Evolutionary conservation across 345 rosid species (phyloP), one percentile per base, ranked within the genome.

Genomic region (Gossypium longicalyx): DNA sequence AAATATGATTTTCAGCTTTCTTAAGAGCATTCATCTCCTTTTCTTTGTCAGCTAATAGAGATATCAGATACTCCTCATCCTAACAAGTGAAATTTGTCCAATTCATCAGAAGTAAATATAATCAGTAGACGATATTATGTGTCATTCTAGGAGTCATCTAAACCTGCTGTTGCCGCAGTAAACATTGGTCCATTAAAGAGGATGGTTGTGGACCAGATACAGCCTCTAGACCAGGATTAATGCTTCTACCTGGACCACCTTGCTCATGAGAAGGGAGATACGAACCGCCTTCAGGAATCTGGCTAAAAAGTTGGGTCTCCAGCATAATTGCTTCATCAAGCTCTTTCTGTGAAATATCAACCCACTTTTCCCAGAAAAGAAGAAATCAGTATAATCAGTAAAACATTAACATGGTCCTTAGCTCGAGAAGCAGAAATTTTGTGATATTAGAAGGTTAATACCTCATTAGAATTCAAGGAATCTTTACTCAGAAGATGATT

Each of bases 251-350:
- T 1, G 77, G 65, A 51, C 43, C 73, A 56, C 62, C 53, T 34
- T 61, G 77, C 41, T 43, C 22, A 49, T 44, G 65, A 44, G 66
- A 74, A 61, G 58, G 25, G 67, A 12, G 68, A 73, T 52, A 43
- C 12, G 87, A 80, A 74, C 80, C 41, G 47, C 69, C 84, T 57
- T 69, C 81, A 51, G 84, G 49, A 79, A 54, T 77, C 82, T 82
- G 81, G 81, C 84, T 78, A 74, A 91, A 89, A 70, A 82, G 79
- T 74, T 90, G 86, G 29, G 80, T 80, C 85, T 91, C 97, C 71
- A 91, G 81, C 83, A 83, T 77, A 61, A 86, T 75, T 45, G 93
- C 93, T 75, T 89, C 90, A 7, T 87, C 85, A 78, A 86, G 88
- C 79, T 91, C 93, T 76, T 83, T 81, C 61, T 89, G 52, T 74